Percentiles rank a stretch among this genome's conserved stretches.
Conservation (phyloP, 164 flowering plant species). For the Buxus sempervirens region DNA sequence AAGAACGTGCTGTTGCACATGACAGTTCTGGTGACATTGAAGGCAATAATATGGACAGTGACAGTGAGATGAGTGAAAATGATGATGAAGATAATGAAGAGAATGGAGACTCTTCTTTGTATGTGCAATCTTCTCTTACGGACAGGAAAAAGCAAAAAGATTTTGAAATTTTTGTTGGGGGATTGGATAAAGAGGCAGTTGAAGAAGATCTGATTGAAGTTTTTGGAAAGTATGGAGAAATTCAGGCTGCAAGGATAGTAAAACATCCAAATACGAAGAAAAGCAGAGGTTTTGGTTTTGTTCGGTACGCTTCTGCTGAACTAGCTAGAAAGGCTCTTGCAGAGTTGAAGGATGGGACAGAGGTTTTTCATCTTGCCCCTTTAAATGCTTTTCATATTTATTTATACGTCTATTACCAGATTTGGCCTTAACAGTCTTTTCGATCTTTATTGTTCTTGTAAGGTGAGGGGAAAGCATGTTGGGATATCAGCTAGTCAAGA, state of each 20-base stretch:
- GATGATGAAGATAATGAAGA: conserved; percentile 20
- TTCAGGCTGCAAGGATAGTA: conserved; percentile 30
- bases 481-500: conserved; percentile 38
- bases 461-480: conserved; percentile 40
- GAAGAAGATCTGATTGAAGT: conserved; percentile 42
- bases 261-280: conserved; percentile 32
- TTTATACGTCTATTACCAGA: not conserved
- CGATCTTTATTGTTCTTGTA: conserved; percentile 5
- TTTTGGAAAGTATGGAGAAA: conserved; percentile 37
- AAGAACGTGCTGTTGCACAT: not conserved
- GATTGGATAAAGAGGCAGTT: conserved; percentile 32
- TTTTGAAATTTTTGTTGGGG: conserved; percentile 41
- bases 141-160: conserved; percentile 32
- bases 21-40: conserved; percentile 9
- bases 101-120: conserved; percentile 23
- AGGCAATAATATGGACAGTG: conserved; percentile 6
- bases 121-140: conserved; percentile 20
- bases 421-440: not conserved
- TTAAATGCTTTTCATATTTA: not conserved
- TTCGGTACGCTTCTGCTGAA: conserved; percentile 38
- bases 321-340: conserved; percentile 38
- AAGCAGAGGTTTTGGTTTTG: conserved; percentile 45
- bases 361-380: conserved; percentile 21
- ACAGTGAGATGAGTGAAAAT: conserved; percentile 12
- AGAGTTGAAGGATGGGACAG: conserved; percentile 39